Evolutionary conservation across 306 rosid species (phyloP).

Genomic region (Arachis stenosperma): DNA sequence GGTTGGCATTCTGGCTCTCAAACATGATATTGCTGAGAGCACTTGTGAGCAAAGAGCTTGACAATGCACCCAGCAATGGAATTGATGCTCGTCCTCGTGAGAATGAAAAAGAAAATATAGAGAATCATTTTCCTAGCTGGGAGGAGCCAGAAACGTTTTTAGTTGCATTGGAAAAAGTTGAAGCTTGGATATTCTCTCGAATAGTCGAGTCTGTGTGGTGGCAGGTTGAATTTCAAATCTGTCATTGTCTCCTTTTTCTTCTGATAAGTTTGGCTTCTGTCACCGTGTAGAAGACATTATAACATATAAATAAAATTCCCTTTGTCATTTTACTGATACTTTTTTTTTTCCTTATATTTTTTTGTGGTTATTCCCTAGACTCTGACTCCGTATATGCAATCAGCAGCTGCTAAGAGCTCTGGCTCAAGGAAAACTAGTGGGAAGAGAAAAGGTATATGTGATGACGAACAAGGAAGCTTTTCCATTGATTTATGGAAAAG

Average conservation of each 20-base stretch:
- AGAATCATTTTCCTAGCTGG: conserved; percentile 48
- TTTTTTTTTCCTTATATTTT: conserved; percentile 39
- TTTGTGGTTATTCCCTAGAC: conserved; percentile 56
- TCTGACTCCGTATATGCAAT: conserved; percentile 88
- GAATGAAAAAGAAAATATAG: conserved; percentile 44
- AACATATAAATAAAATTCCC: conserved; percentile 25
- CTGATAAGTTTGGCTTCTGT: conserved; percentile 32
- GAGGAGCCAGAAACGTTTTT: conserved; percentile 61
- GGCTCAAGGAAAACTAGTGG: conserved; percentile 57
- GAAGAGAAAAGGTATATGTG: conserved; percentile 55
- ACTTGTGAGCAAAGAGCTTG: conserved; percentile 56
- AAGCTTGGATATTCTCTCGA: conserved; percentile 87
- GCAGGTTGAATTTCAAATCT: conserved; percentile 64
- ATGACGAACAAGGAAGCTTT: conserved; percentile 74
- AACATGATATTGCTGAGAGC: conserved; percentile 75
- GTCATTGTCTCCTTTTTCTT: conserved; percentile 29
- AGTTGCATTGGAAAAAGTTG: conserved; percentile 72
- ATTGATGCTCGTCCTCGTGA: conserved; percentile 29
- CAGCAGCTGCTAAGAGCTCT: conserved; percentile 70
- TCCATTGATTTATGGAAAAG: conserved; percentile 83
- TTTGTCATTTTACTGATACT: conserved; percentile 38
- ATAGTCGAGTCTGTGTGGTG: conserved; percentile 97
- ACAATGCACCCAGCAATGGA: conserved; percentile 38
- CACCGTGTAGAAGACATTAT: conserved; percentile 16
- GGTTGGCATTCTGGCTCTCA: conserved; percentile 95